Evolutionary conservation across 306 rosid genomes (phyloP).

Genomic region (Cucumis sativus): DNA sequence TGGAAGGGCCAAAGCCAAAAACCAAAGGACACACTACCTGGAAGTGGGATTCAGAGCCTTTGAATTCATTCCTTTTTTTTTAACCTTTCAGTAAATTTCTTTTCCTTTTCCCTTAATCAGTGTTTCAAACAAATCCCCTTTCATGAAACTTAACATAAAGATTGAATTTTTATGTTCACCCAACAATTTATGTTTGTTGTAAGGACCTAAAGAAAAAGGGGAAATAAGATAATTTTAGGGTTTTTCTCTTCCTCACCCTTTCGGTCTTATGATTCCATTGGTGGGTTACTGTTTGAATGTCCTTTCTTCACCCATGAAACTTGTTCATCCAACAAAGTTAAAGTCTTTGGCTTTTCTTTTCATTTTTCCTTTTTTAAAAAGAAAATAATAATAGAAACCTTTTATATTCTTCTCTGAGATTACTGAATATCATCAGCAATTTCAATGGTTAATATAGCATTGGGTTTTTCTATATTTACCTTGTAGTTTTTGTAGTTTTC

Average conservation of each 20-base stretch:
- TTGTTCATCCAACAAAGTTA: background rate
- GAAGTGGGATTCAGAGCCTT: constrained; percentile 13
- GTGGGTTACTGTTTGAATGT: constrained; percentile 2
- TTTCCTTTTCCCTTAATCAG: background rate
- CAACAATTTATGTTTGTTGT: background rate
- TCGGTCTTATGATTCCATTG: background rate
- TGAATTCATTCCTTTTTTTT: constrained; percentile 18
- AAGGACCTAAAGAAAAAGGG: background rate
- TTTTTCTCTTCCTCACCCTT: background rate
- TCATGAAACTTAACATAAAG: constrained; percentile 1
- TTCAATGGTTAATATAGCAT: background rate
- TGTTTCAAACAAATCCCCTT: background rate
- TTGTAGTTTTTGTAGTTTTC: background rate
- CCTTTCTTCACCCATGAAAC: background rate
- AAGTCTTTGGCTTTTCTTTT: background rate
- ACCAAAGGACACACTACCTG: constrained; percentile 11
- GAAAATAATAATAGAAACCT: background rate
- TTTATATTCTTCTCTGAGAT: background rate
- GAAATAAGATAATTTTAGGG: background rate
- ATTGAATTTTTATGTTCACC: constrained; percentile 2
- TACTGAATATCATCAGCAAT: background rate
- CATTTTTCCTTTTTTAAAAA: background rate
- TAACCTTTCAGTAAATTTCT: constrained; percentile 6
- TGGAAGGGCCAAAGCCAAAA: background rate
- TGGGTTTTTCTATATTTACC: background rate